Percentiles rank a stretch among this genome's conserved stretches.
These are phyloP conservation scores for Phytophthora megakarya DNA, from an alignment of 352 stramenopile genomes.

Conservation along the genomic window DNA sequence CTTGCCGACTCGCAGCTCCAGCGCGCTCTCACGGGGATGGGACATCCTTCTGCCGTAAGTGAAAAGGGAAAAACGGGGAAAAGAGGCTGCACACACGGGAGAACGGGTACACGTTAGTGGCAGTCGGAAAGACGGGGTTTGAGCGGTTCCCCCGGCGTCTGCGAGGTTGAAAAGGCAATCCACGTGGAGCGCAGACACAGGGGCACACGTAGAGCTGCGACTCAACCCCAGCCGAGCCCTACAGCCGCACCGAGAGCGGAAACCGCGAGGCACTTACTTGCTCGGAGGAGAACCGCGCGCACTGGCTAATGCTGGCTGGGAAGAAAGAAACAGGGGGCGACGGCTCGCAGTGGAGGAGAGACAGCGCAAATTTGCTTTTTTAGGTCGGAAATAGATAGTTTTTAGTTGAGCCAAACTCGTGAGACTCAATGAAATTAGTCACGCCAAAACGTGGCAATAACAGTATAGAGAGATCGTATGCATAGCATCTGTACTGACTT, in stretches of 20 bases:
- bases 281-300: slow-evolving; percentile 30
- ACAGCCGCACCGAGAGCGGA: background rate
- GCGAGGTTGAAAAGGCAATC: too few species aligned
- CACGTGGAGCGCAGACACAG: slow-evolving; percentile 12
- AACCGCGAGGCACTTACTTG: slow-evolving; percentile 29
- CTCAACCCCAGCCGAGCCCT: background rate
- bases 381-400: slow-evolving; percentile 33
- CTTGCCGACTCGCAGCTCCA: slow-evolving; percentile 99
- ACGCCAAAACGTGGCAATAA: background rate
- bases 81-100: slow-evolving; percentile 17
- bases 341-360: slow-evolving; percentile 38
- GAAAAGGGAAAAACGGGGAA: slow-evolving; percentile 17
- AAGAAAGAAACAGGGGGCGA: slow-evolving; percentile 49
- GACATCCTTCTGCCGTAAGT: slow-evolving; percentile 49
- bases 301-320: slow-evolving; percentile 40
- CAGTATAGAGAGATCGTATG: background rate
- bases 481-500: background rate
- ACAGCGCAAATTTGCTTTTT: slow-evolving; percentile 25
- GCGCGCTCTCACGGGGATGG: slow-evolving; percentile 66
- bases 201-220: slow-evolving; percentile 7
- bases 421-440: background rate
- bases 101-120: slow-evolving; percentile 19
- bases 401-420: slow-evolving; percentile 1
- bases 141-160: slow-evolving; percentile 9
- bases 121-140: background rate